These are phyloP conservation scores for Sugiyamaella castrensis DNA, from an alignment of 1,139 yeast species.

Conservation along the genomic window DNA sequence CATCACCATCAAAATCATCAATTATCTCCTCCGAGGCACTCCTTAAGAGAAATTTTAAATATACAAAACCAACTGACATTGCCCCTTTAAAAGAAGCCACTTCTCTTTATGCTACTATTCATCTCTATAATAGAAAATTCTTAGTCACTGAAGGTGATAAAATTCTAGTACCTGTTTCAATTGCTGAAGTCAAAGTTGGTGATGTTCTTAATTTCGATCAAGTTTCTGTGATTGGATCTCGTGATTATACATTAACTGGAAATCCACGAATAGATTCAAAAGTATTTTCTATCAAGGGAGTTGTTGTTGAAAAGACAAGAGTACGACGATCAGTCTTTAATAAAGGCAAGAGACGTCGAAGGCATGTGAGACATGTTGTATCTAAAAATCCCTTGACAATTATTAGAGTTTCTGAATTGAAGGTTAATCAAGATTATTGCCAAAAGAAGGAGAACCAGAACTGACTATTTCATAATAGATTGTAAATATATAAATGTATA, in stretches of 20 bases:
- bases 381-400: conserved; percentile 82
- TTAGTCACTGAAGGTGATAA: conserved; percentile 89
- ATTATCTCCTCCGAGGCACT: conserved; percentile 8
- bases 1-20: not conserved
- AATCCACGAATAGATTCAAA: conserved; percentile 50
- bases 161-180: conserved; percentile 69
- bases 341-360: conserved; percentile 71
- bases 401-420: conserved; percentile 65
- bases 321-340: conserved; percentile 72
- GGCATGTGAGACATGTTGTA: conserved; percentile 75
- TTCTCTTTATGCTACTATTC: conserved; percentile 72
- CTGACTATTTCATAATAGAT: not conserved
- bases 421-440: conserved; percentile 24
- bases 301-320: conserved; percentile 80
- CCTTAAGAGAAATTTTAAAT: conserved; percentile 22
- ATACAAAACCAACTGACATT: conserved; percentile 38
- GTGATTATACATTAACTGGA: conserved; percentile 68
- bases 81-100: conserved; percentile 63
- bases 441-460: not conserved
- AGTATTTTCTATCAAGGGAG: conserved; percentile 65
- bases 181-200: conserved; percentile 77
- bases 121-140: conserved; percentile 80
- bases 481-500: no score
- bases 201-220: conserved; percentile 69
- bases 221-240: conserved; percentile 79